Base-by-base conservation (phyloP, 306 rosid genomes). In the Acmispon strigosus region DNA sequence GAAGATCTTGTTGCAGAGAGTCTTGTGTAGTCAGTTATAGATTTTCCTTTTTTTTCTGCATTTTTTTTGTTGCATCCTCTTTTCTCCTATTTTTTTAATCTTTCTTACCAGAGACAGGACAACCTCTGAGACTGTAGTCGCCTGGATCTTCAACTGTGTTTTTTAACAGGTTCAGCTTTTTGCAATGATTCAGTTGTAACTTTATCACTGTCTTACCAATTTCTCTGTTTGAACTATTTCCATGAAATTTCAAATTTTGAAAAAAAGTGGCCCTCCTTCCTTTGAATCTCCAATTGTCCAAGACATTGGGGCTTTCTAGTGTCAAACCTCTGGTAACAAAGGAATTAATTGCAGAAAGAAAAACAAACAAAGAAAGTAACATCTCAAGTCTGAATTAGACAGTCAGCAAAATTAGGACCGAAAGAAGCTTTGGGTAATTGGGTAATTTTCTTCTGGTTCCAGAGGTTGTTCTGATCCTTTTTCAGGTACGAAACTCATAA, bases 401-500 rank as follows among this genome's bases (percentile, higher is more conserved):
- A 13, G 47, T 74, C 69, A 39, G 55, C 74, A 39, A 73, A 77
- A 64, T 74, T 78, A 55, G 72, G 60, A 81, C 16, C 75, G 68
- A 44, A 3, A 15, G 24, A 8, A 70, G 42, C 60, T 24, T 48
- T 52, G 62, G 57, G 45, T 49, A 13, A 53, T 18, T 59, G 27
- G 73, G 62, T 24, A 51, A n/a, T 3, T 62, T 75, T 70, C 62
- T 53, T 34, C 52, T 69, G 43, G 41, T 71, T 74, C 58, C 61
- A 10, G 29, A 43, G 45, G 56, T 18, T 69, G 77, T 66, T 70
- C 73, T 52, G 81, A 70, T 81, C 82, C 73, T 50, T 76, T 39
- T 32, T 61, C 81, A 66, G 87, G 90, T 87, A 83, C 67, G 54
- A 49, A 67, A 48, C 50, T 72, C 36, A 29, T 66, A 16, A 58